phyloP scores from a whole-genome alignment of 83 land plant genomes.

The Larix sibirica region DNA sequence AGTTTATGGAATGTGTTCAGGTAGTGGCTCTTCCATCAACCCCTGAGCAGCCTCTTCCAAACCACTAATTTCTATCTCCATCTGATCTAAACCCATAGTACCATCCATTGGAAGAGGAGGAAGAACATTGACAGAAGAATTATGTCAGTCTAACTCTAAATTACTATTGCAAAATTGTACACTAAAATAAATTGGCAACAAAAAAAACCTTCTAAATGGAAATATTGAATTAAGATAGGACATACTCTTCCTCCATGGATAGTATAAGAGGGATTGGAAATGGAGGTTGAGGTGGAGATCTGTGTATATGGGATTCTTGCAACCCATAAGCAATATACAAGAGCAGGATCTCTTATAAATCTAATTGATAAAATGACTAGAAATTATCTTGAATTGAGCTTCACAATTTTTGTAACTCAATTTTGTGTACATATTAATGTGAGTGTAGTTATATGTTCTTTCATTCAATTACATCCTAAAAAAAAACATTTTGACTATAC shows the following conservation, averaged over 20 bases:
- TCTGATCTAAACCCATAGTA: slow-evolving; percentile 11
- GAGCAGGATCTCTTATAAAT: neutral
- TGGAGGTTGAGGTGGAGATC: neutral
- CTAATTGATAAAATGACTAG: neutral
- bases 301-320: slow-evolving; percentile 2
- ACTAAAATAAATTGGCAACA: neutral
- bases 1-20: slow-evolving; percentile 8
- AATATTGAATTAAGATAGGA: neutral
- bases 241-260: slow-evolving; percentile 19
- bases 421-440: neutral
- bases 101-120: slow-evolving; percentile 20
- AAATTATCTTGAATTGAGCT: neutral
- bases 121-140: slow-evolving; percentile 12
- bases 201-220: neutral
- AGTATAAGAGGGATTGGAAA: neutral
- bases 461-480: neutral
- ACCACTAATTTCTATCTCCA: slow-evolving; percentile 15
- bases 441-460: neutral
- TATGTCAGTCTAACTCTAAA: neutral
- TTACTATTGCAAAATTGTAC: neutral
- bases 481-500: neutral
- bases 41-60: neutral
- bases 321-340: neutral
- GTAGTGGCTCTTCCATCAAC: neutral
- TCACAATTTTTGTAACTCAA: neutral